phyloP scores from a whole-genome alignment of 345 rosid genomes.

The Stellera chamaejasme region DNA sequence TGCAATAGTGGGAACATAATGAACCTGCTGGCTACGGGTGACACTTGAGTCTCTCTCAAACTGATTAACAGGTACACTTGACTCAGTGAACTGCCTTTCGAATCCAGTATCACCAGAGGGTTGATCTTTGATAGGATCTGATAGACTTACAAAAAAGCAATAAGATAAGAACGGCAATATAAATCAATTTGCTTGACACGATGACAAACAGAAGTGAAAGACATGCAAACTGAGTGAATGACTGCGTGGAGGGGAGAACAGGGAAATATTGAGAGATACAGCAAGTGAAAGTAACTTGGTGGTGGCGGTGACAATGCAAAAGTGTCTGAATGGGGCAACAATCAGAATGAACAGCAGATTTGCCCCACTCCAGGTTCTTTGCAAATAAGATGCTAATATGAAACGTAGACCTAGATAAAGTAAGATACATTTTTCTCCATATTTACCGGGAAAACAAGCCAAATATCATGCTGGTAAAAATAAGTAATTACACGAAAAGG shows the following conservation, averaged over 20 bases:
- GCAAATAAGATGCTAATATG: too few relatives aligned
- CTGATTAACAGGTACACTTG: conserved; percentile 34
- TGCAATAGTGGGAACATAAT: conserved; percentile 40
- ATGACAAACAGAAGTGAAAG: conserved; percentile 3
- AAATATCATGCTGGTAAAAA: not conserved
- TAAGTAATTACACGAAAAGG: conserved; percentile 3
- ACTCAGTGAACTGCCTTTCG: conserved; percentile 43
- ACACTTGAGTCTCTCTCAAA: conserved; percentile 31
- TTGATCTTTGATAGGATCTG: conserved; percentile 61
- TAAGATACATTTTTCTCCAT: too few relatives aligned
- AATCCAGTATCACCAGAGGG: conserved; percentile 27
- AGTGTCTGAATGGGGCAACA: not conserved
- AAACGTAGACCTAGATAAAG: too few relatives aligned
- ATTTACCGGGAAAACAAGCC: too few relatives aligned
- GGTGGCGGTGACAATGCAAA: not conserved
- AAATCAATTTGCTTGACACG: conserved; percentile 13
- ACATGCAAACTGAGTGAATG: not conserved
- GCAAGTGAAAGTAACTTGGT: not conserved
- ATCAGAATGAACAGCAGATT: too few relatives aligned
- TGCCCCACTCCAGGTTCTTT: too few relatives aligned
- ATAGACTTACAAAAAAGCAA: conserved; percentile 55
- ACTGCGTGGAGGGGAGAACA: not conserved
- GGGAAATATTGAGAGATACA: not conserved
- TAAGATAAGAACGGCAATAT: conserved; percentile 38
- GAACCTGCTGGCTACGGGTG: conserved; percentile 32